Evolutionary conservation across 1,284 basidiomycete species (phyloP), one percentile per base, ranked within the genome.

Genomic region (Gyrodon tennesseensis): DNA sequence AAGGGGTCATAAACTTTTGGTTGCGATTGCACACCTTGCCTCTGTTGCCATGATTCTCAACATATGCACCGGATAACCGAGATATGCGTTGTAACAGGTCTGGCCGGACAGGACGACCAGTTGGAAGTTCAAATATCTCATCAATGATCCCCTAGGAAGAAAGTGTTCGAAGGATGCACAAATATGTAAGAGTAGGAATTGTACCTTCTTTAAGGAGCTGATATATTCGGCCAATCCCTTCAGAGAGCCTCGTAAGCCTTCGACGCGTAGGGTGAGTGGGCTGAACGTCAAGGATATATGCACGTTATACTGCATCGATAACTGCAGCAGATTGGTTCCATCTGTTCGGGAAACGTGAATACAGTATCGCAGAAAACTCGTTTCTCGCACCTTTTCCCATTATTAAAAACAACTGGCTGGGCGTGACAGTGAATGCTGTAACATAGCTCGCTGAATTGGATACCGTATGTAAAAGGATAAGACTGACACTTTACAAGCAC

Each of bases 371-470:
- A 44, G 7, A 29, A 64, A 65, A 61, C 9, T 34, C 8, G 11
- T 57, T 55, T 51, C 34, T n/a, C 78, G 52, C 56, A 89, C 90
- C 87, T 82, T 83, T 86, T 49, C 91, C 90, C 65, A 92, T 80
- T 37, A 92, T 80, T 46, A 91, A 72, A 73, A 92, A 91, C 7
- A 91, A 79, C 67, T 90, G 82, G 61, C 80, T 81, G 3, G 85
- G 81, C 31, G 79, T 81, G 53, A 92, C 75, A 43, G 80, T 76
- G 68, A 89, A 83, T 7, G 75, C 91, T 92, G 68, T 11, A 58
- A 56, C 19, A 59, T 40, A 29, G 39, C 48, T 63, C 25, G 29
- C 46, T 68, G 34, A 58, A 57, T 40, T 53, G 6, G 43, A 61
- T 48, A 65, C 9, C 37, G 41, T 53, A 60, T 41, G 59, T 18